These are phyloP conservation scores for Geotrichum ghanense DNA, from an alignment of 805 yeast species.

Conservation along the genomic window DNA sequence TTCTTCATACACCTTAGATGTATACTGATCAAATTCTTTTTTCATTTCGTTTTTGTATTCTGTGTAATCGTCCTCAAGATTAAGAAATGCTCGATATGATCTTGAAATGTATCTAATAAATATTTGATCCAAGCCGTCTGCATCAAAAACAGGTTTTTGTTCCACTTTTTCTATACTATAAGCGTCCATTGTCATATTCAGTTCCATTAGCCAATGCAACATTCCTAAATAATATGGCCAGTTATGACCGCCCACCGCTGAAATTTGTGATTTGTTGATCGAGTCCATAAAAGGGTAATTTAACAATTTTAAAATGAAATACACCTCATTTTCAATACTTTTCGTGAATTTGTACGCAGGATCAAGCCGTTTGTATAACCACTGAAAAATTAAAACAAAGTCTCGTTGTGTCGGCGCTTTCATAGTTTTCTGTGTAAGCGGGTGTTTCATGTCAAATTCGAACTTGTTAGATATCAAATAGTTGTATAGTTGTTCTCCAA, in stretches of 20 bases:
- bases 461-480: constrained; percentile 54
- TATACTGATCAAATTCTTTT: constrained; percentile 40
- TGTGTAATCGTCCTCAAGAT: constrained; percentile 51
- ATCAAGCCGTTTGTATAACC: constrained; percentile 65
- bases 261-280: constrained; percentile 71
- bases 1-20: constrained; percentile 37
- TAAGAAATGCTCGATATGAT: constrained; percentile 56
- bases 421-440: constrained; percentile 52
- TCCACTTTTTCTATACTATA: constrained; percentile 28
- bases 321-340: constrained; percentile 67
- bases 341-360: constrained; percentile 63
- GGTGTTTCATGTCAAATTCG: constrained; percentile 64
- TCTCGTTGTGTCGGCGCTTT: constrained; percentile 80
- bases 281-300: constrained; percentile 74
- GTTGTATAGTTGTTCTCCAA: constrained; percentile 58
- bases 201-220: constrained; percentile 68
- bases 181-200: constrained; percentile 34
- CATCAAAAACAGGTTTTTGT: constrained; percentile 27
- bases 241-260: constrained; percentile 78
- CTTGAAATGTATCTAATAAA: constrained; percentile 51
- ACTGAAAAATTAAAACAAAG: constrained; percentile 66
- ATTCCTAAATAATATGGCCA: constrained; percentile 81
- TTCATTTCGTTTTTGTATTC: constrained; percentile 45
- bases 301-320: constrained; percentile 48
- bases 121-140: constrained; percentile 35